A percentile compares a stretch with the other conserved stretches of the same genome.
phyloP scores from a whole-genome alignment of 805 yeast genomes.

The Myxozyma sirexii region DNA sequence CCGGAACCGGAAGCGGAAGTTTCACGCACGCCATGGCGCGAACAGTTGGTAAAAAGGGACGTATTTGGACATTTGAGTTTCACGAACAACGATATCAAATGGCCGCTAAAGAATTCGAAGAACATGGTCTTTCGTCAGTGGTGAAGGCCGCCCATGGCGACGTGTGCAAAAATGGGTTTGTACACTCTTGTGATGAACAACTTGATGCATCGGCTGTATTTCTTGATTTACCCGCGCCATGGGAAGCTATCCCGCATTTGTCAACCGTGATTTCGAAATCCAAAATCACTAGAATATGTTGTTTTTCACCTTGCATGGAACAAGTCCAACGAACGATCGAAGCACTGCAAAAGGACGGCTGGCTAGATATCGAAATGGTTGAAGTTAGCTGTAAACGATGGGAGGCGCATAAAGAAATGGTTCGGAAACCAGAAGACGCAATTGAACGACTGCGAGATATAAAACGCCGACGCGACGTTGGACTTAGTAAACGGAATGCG shows the following conservation, averaged over 20 bases:
- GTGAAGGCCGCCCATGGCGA: constrained; percentile 85
- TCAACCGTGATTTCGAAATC: constrained; percentile 57
- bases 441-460: constrained; percentile 78
- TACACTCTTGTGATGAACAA: constrained; percentile 26
- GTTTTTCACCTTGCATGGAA: constrained; percentile 97
- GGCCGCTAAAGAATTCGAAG: constrained; percentile 74
- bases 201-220: constrained; percentile 71
- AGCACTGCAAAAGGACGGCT: constrained; percentile 71
- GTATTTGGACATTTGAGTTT: constrained; percentile 83
- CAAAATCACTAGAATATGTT: constrained; percentile 72
- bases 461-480: constrained; percentile 64
- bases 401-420: constrained; percentile 91
- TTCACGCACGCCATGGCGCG: constrained; percentile 92
- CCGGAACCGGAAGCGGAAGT: constrained; percentile 98
- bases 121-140: constrained; percentile 63
- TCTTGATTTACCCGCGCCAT: constrained; percentile 93
- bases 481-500: constrained; percentile 40
- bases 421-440: constrained; percentile 77
- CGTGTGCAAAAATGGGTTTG: constrained; percentile 86
- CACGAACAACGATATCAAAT: constrained; percentile 81
- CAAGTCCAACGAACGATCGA: constrained; percentile 88
- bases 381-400: constrained; percentile 82
- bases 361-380: constrained; percentile 88
- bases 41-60: constrained; percentile 63
- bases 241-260: constrained; percentile 88